phyloP scores from a whole-genome alignment of 208 protist genomes.

The Leishmania mexicana region DNA sequence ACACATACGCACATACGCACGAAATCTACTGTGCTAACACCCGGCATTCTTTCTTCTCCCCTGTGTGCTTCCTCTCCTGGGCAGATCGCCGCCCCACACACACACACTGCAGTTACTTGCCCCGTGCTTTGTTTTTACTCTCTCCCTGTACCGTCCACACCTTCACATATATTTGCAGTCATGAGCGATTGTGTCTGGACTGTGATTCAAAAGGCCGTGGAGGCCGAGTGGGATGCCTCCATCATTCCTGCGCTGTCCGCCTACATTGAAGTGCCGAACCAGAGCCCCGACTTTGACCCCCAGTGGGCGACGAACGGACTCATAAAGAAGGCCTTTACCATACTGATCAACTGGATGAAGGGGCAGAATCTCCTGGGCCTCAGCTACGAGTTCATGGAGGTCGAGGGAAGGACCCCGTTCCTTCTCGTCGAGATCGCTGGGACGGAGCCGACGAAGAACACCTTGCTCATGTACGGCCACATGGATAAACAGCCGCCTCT shows the following conservation, averaged over 20 bases:
- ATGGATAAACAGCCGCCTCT: constrained; percentile 98
- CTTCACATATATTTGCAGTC: neutral
- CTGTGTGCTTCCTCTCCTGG: neutral
- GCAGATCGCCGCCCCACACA: neutral
- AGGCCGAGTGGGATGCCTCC: constrained; percentile 84
- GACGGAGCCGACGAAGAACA: constrained; percentile 59
- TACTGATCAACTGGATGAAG: constrained; percentile 91
- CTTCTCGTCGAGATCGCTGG: constrained; percentile 83
- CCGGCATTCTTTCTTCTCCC: neutral
- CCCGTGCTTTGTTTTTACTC: neutral
- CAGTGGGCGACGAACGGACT: constrained; percentile 91
- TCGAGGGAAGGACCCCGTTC: constrained; percentile 82
- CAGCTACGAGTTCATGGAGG: constrained; percentile 77
- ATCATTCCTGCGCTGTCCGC: constrained; percentile 85
- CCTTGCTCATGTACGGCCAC: constrained; percentile 96
- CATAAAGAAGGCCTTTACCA: constrained; percentile 83
- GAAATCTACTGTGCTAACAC: neutral
- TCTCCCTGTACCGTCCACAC: neutral
- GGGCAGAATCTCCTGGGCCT: constrained; percentile 76
- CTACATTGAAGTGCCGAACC: constrained; percentile 95
- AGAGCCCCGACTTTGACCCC: constrained; percentile 92
- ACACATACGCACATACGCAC: constrained; percentile 11
- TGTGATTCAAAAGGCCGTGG: constrained; percentile 50
- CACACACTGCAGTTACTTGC: neutral
- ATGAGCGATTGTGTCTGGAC: constrained; percentile 50